These are phyloP conservation scores for Hypocreales sp. DNA, from an alignment of 2,329 filamentous ascomycete genomes.

Conservation along the genomic window DNA sequence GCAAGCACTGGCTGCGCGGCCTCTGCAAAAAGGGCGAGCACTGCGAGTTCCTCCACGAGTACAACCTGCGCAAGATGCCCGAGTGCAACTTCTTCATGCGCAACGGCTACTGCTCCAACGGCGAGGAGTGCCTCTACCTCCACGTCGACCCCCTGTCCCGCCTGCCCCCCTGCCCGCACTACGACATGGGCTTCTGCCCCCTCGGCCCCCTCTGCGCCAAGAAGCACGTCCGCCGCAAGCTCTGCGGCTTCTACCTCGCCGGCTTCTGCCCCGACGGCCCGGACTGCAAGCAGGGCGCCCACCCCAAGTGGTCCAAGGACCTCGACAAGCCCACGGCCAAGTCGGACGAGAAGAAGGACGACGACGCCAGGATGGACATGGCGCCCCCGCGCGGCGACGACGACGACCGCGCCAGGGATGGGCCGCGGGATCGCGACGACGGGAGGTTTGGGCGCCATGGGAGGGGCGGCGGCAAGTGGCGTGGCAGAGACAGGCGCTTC, in stretches of 20 bases:
- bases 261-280: constrained; percentile 83
- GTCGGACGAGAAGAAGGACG: constrained; percentile 46
- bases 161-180: constrained; percentile 72
- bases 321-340: constrained; percentile 62
- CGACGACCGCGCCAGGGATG: constrained; percentile 19
- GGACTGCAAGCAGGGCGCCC: constrained; percentile 63
- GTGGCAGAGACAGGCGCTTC: constrained; percentile 17
- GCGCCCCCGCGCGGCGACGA: constrained; percentile 14
- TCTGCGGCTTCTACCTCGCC: constrained; percentile 77
- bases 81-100: constrained; percentile 94
- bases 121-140: constrained; percentile 88
- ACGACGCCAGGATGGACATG: constrained; percentile 16
- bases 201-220: constrained; percentile 77
- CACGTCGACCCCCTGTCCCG: constrained; percentile 75
- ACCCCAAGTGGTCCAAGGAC: constrained; percentile 67
- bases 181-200: constrained; percentile 88
- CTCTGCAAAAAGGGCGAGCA: constrained; percentile 94
- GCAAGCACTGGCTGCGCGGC: constrained; percentile 96
- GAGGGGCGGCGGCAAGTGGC: constrained; percentile 20
- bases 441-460: constrained; percentile 15
- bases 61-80: constrained; percentile 95
- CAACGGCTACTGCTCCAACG: constrained; percentile 90
- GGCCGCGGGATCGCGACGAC: constrained; percentile 17
- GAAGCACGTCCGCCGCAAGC: constrained; percentile 67
- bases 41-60: constrained; percentile 97